Percentiles rank a stretch among this genome's conserved stretches.
Evolutionary conservation across 2,329 filamentous ascomycete species (phyloP).

Genomic region (Sphaceloma murrayae): DNA sequence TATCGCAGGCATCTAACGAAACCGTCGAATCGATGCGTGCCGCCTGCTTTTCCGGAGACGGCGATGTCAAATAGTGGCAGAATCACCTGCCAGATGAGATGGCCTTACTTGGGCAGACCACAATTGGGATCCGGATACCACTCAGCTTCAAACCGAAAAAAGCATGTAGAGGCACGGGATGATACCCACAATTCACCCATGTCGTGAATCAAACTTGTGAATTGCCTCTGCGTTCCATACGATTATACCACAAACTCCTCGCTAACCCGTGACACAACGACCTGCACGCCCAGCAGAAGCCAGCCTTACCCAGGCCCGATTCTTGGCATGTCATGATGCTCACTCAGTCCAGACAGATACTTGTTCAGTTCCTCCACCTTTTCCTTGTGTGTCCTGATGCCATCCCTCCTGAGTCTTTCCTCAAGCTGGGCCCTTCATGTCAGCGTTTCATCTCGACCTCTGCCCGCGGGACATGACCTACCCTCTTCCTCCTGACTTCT

Average conservation of each 20-base stretch:
- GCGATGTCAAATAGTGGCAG: no score
- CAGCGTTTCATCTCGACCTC: neutral
- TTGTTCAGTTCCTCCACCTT: constrained; percentile 91
- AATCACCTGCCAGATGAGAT: neutral
- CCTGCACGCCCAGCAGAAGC: neutral
- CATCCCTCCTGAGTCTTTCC: constrained; percentile 70
- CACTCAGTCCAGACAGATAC: constrained; percentile 81
- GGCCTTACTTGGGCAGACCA: neutral
- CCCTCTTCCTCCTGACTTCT: constrained; percentile 70
- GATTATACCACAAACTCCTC: no score
- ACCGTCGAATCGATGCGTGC: no score
- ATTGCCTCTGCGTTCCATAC: no score
- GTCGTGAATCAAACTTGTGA: no score
- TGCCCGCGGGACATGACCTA: constrained; percentile 36
- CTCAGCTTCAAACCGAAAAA: no score
- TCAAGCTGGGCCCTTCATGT: constrained; percentile 51
- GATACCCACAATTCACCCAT: no score
- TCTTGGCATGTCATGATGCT: constrained; percentile 89
- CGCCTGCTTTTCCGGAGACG: no score
- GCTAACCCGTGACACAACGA: neutral
- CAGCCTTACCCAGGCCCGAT: constrained; percentile 48
- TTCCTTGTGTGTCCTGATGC: constrained; percentile 94
- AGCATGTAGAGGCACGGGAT: no score
- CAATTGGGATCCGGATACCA: constrained; percentile 1
- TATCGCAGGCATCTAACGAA: no score